Evolutionary conservation across 805 yeast genomes (phyloP), one percentile per base, ranked within the genome.

Genomic region (Myxozyma lipomycoides): DNA sequence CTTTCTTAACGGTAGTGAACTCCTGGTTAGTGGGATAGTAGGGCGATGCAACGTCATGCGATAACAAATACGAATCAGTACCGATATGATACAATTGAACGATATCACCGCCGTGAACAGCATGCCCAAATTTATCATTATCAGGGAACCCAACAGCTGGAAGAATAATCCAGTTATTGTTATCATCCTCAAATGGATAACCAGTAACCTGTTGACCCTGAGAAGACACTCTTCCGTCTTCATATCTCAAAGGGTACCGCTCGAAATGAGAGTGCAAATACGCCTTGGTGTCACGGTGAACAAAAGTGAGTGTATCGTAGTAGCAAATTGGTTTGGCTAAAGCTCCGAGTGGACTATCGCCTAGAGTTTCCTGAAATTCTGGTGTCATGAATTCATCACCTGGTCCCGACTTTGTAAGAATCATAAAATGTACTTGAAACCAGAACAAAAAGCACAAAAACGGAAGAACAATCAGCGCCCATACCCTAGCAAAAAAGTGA

Each of bases 11-110:
- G 40, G 95, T 81, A 1, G 93, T 84, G 62, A 93, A 85, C 71
- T 93, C 98, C 70, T 89, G 96, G 63, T 90, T 86, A n/a, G 96
- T 86, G 49, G 97, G 84, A 63, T 71, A 84, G 56, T 83, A 73
- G 25, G 98, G 98, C 2, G 98, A 93, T 1, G 96, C 96, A 48
- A 93, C 97, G 67, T 91, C 97, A 65, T 93, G 98, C 19, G 98
- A 79, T 62, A 88, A 76, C 59, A 93, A 72, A 61, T 72, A 84
- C 9, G 95, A 85, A 46, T 87, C 78, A 1, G 98, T 89, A 26
- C 75, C 81, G 45, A 84, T 78, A 64, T 93, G 98, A 67, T 78
- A 81, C 50, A 93, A 73, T 69, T 97, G 84, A 50, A 93, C 73
- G 18, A 77, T 68, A 62, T 87, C 93, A 58, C 86, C 85, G 56